Evolutionary conservation across 495 filamentous ascomycete species (phyloP).

Genomic region (Chaetomium fimeti): DNA sequence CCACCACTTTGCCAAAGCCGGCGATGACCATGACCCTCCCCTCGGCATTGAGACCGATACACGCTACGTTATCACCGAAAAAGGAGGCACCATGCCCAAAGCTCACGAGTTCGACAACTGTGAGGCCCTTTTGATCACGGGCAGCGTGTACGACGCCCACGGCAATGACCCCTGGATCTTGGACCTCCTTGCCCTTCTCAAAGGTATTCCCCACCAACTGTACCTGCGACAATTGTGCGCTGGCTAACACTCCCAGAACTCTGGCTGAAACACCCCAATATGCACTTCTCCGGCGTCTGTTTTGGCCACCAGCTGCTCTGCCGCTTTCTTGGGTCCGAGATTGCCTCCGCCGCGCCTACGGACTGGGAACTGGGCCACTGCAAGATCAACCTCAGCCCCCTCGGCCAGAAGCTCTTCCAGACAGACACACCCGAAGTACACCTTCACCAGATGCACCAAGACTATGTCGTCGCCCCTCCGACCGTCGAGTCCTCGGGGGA

Average conservation of each 20-base stretch:
- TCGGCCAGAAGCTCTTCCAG: slow-evolving; percentile 70
- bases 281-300: slow-evolving; percentile 70
- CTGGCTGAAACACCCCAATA: slow-evolving; percentile 40
- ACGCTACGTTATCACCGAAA: slow-evolving; percentile 32
- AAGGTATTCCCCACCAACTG: slow-evolving; percentile 17
- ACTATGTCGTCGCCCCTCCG: slow-evolving; percentile 60
- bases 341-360: slow-evolving; percentile 53
- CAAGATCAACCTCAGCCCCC: slow-evolving; percentile 61
- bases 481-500: slow-evolving; percentile 38
- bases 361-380: slow-evolving; percentile 79
- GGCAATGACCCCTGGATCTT: slow-evolving; percentile 73
- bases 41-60: slow-evolving; percentile 33
- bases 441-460: slow-evolving; percentile 82
- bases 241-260: slow-evolving; percentile 19
- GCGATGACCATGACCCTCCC: slow-evolving; percentile 32
- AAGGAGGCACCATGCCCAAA: slow-evolving; percentile 32
- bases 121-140: slow-evolving; percentile 71
- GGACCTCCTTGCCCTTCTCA: slow-evolving; percentile 30
- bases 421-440: slow-evolving; percentile 47
- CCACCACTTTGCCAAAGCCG: slow-evolving; percentile 32
- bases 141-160: slow-evolving; percentile 53
- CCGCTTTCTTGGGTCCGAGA: slow-evolving; percentile 65
- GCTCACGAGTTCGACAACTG: slow-evolving; percentile 26
- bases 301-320: slow-evolving; percentile 86
- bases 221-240: background rate